These are phyloP conservation scores for Magnaporthiopsis incrustans DNA, from an alignment of 2,329 filamentous ascomycete genomes.

Conservation along the genomic window DNA sequence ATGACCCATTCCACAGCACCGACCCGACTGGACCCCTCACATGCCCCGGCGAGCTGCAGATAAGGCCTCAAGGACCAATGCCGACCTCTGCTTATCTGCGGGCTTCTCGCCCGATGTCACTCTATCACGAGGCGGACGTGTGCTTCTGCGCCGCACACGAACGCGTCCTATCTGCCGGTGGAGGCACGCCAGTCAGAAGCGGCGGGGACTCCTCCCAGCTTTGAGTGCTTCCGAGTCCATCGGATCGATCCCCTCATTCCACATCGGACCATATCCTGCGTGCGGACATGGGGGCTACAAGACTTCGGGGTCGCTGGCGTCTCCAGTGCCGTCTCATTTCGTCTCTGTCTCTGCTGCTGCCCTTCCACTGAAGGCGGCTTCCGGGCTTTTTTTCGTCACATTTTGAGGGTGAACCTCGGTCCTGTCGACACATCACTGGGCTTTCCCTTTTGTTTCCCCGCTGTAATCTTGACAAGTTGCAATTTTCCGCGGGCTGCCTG, in stretches of 20 bases:
- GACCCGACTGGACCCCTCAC: not conserved
- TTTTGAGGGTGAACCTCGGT: no score
- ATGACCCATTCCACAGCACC: not conserved
- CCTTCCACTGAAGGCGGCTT: no score
- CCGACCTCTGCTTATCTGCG: not conserved
- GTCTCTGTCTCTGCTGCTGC: no score
- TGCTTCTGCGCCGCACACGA: not conserved
- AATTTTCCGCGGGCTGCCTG: no score
- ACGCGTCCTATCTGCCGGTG: not conserved
- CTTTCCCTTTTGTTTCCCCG: no score
- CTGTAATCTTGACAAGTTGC: no score
- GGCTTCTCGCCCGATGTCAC: not conserved
- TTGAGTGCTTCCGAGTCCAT: not conserved
- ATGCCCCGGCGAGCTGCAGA: not conserved
- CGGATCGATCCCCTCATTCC: not conserved
- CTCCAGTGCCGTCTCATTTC: no score
- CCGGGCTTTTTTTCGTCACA: no score
- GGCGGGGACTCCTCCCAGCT: not conserved
- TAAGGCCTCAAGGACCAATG: not conserved
- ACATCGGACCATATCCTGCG: not conserved
- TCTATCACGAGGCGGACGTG: not conserved
- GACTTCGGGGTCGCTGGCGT: no score
- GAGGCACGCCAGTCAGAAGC: not conserved
- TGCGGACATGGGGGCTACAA: not conserved
- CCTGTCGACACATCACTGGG: no score